phyloP scores from a whole-genome alignment of 1,284 basidiomycete species.

The Microbotryum lychnidis-dioicae region DNA sequence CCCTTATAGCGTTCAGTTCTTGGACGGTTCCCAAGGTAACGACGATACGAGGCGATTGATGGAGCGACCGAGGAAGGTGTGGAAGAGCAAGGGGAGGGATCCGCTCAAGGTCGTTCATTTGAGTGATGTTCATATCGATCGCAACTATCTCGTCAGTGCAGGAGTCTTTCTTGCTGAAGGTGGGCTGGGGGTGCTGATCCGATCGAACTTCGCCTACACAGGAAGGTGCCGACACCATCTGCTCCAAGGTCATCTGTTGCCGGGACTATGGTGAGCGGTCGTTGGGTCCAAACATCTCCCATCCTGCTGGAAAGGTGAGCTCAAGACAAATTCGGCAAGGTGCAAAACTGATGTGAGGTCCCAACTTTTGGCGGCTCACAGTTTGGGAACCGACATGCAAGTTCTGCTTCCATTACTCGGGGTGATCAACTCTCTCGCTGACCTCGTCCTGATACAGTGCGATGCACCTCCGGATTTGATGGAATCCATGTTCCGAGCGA shows the following conservation, averaged over 20 bases:
- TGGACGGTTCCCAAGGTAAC: not conserved
- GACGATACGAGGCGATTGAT: not conserved
- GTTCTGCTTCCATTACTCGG: not conserved
- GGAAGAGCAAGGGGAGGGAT: conserved; percentile 5
- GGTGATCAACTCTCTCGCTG: not conserved
- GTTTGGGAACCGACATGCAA: conserved; percentile 20
- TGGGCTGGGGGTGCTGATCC: not conserved
- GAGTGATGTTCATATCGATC: conserved; percentile 37
- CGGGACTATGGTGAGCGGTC: conserved; percentile 31
- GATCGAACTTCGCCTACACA: conserved; percentile 1
- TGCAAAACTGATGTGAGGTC: conserved; percentile 36
- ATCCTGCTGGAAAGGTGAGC: conserved; percentile 29
- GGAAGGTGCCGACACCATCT: conserved; percentile 49
- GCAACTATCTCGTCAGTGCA: conserved; percentile 38
- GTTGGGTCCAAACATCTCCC: conserved; percentile 13
- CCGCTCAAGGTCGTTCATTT: conserved; percentile 37
- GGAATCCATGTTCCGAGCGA: conserved; percentile 49
- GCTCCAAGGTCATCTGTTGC: conserved; percentile 56
- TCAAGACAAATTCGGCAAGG: not conserved
- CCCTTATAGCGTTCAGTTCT: conserved; percentile 24
- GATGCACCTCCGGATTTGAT: conserved; percentile 39
- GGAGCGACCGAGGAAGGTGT: not conserved
- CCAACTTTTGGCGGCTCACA: conserved; percentile 37
- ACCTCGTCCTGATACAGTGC: conserved; percentile 6
- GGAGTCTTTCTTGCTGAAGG: not conserved